Conservation (phyloP, 305 asterid genomes). For the Solanum aculeatissimum region DNA sequence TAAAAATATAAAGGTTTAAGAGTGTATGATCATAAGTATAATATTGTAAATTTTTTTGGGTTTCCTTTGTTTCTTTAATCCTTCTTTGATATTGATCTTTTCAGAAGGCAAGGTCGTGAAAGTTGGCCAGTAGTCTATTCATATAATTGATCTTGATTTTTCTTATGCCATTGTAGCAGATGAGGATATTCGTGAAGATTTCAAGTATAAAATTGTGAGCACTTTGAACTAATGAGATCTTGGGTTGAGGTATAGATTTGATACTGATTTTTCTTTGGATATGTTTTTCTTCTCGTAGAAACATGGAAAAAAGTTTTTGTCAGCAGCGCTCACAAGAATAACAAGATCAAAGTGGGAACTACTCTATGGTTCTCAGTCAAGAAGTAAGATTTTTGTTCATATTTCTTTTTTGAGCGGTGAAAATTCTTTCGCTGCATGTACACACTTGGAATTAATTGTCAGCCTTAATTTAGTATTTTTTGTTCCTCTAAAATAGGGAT, state of each 20-base stretch:
- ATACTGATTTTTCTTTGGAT: not conserved
- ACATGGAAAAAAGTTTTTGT: slow-evolving; percentile 41
- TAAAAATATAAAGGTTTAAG: not conserved
- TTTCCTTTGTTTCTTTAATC: not conserved
- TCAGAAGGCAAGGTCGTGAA: slow-evolving; percentile 65
- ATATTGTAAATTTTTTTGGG: not conserved
- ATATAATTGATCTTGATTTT: slow-evolving; percentile 55
- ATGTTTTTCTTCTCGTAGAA: slow-evolving; percentile 20
- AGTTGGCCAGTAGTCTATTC: slow-evolving; percentile 39
- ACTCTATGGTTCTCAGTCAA: slow-evolving; percentile 55
- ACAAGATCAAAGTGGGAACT: slow-evolving; percentile 58
- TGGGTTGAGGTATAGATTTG: not conserved
- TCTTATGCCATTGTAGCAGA: slow-evolving; percentile 36
- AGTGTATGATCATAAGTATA: not conserved
- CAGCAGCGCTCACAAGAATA: slow-evolving; percentile 45
- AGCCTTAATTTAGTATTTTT: not conserved
- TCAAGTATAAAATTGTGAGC: slow-evolving; percentile 39
- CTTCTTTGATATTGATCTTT: not conserved
- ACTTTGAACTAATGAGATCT: not conserved
- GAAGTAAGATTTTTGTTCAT: slow-evolving; percentile 30
- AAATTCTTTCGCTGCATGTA: not conserved
- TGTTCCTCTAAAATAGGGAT: not conserved
- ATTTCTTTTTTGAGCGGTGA: not conserved
- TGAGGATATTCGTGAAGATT: slow-evolving; percentile 47
- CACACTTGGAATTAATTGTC: not conserved